These are phyloP conservation scores for Ganoderma lingzhi DNA, from an alignment of 1,284 basidiomycete genomes.

Conservation along the genomic window DNA sequence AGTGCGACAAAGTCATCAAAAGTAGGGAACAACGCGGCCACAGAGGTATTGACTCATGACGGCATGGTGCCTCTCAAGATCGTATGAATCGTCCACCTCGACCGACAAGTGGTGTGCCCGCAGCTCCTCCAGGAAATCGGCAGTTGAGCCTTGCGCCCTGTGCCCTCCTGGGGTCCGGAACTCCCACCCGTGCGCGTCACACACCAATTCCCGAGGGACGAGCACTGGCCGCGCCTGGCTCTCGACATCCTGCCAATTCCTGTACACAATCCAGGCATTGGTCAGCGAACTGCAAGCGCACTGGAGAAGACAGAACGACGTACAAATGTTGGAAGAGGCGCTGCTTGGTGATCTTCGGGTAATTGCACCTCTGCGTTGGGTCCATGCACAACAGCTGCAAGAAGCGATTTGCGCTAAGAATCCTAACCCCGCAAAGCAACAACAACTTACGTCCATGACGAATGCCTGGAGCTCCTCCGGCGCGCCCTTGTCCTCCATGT, in stretches of 20 bases:
- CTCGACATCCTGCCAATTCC: conserved; percentile 22
- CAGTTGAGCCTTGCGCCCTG: conserved; percentile 6
- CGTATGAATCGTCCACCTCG: conserved; percentile 23
- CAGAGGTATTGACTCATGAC: background rate
- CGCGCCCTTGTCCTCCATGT: background rate
- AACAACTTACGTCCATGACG: conserved; percentile 20
- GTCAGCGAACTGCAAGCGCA: background rate
- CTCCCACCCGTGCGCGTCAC: conserved; percentile 18
- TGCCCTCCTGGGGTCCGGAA: conserved; percentile 13
- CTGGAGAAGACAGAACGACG: background rate
- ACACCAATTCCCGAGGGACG: background rate
- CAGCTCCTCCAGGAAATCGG: conserved; percentile 19
- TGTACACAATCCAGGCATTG: background rate
- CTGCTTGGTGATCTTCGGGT: conserved; percentile 7
- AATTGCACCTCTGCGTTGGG: conserved; percentile 8
- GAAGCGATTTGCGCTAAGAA: background rate
- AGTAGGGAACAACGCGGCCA: background rate
- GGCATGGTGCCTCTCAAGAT: conserved; percentile 18
- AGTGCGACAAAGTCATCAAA: background rate
- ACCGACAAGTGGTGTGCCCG: conserved; percentile 18
- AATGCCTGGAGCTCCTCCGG: conserved; percentile 14
- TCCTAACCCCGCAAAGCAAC: background rate
- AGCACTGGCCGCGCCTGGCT: background rate
- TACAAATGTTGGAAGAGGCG: conserved; percentile 15
- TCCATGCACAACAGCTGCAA: conserved; percentile 17